Base-by-base conservation (phyloP, 1,284 basidiomycete genomes). In the Chiua sp. region DNA sequence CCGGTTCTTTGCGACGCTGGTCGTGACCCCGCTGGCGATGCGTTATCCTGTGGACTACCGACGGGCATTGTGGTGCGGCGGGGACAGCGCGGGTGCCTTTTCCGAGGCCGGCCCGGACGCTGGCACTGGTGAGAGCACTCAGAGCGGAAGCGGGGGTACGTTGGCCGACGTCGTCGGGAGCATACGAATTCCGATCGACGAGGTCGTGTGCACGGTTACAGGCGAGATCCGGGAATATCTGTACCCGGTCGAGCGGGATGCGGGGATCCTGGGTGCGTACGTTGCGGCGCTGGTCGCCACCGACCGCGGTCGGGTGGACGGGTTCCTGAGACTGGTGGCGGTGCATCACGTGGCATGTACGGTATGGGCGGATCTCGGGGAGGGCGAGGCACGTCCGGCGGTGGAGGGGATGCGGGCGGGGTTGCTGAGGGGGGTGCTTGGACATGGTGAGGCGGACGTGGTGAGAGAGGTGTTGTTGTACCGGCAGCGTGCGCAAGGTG, bases 11-110 rank as follows among this genome's bases (percentile, higher is more conserved):
- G 87, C 86, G 3, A 81, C 84, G 4, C 80, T 95, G 6, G 81
- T 98, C n/a, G 80, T 97, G 8, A 86, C 90, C 0, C 91, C 94
- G 0, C 82, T 92, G 3, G 76, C 75, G 63, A 87, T 89, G 86
- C 75, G 78, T n/a, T 95, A 94, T 72, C 80, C 93, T 2, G 60
- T 79, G 22, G 96, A 98, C 77, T 98, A 94, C 71, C 87, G 96
- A 53, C 88, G 87, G 63, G 84, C 91, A 59, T 74, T 98, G 4
- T 98, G 94, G 92, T 69, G 63, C 22, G 71, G 97, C 68, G 92
- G 85, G 73, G 65, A 59, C 68, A 92, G 85, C 73, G 63, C 57
- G 0, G 51, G 82, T 78, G 39, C 89, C 86, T 68, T 75, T 81
- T 51, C 65, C 30, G 10, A 32, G 30, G 30, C 30, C 87, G 61